Conservation (phyloP, 2,329 filamentous ascomycete species). For the Teratosphaeria destructans region DNA sequence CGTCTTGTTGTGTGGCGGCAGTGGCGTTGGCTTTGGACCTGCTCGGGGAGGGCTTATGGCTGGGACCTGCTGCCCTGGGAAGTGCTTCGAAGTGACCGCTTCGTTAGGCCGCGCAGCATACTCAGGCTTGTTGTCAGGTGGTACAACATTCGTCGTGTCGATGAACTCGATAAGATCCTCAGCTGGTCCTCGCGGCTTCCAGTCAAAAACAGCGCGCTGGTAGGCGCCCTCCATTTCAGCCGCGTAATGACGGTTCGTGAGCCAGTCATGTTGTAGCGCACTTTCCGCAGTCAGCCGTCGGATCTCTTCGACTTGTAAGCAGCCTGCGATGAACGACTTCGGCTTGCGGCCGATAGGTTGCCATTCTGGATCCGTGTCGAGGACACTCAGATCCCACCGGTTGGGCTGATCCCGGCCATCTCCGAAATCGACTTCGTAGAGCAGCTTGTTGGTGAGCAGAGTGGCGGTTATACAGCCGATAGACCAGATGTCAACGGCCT, state of each 20-base stretch:
- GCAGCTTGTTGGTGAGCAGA: slow-evolving; percentile 40
- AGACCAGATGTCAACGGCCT: slow-evolving; percentile 53
- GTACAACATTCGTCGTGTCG: slow-evolving; percentile 8
- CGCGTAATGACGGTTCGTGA: slow-evolving; percentile 40
- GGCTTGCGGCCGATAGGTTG: slow-evolving; percentile 28
- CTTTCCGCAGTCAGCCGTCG: slow-evolving; percentile 43
- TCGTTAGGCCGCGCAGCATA: not conserved
- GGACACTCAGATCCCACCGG: slow-evolving; percentile 28
- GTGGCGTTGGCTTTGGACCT: not conserved
- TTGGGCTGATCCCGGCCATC: not conserved
- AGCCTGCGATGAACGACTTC: slow-evolving; percentile 43
- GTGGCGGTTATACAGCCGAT: slow-evolving; percentile 45
- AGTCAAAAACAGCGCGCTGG: slow-evolving; percentile 36
- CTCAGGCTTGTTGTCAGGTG: not conserved
- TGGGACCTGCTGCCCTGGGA: not conserved
- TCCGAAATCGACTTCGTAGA: slow-evolving; percentile 30
- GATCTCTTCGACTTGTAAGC: slow-evolving; percentile 41
- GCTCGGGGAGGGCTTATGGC: not conserved
- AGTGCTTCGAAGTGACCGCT: not conserved
- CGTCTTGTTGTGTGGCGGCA: not conserved
- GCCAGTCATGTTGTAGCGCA: slow-evolving; percentile 47
- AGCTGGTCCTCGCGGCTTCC: slow-evolving; percentile 31
- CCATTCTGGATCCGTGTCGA: slow-evolving; percentile 38
- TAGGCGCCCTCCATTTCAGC: slow-evolving; percentile 42
- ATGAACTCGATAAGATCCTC: slow-evolving; percentile 5